A percentile compares a stretch with the other conserved stretches of the same genome.
These are phyloP conservation scores for Trametes pubescens DNA, from an alignment of 1,284 basidiomycete genomes.

Conservation along the genomic window DNA sequence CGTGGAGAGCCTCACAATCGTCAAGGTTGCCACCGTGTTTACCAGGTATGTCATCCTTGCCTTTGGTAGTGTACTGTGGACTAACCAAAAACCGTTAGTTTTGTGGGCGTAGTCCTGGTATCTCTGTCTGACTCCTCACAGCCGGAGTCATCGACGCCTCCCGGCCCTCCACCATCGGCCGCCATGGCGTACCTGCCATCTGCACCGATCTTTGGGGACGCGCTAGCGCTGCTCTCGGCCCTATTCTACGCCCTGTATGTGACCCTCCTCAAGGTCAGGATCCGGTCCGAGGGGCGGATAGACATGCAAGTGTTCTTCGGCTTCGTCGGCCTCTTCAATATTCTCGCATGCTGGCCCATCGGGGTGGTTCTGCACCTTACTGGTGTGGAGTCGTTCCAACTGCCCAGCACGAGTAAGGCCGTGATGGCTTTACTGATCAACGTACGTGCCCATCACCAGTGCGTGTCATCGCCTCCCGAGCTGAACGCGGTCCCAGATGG, in stretches of 20 bases:
- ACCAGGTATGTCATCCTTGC: slow-evolving; percentile 65
- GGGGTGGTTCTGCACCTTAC: slow-evolving; percentile 83
- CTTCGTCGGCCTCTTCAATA: slow-evolving; percentile 92
- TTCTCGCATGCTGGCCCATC: slow-evolving; percentile 83
- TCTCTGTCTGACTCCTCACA: slow-evolving; percentile 77
- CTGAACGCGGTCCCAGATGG: slow-evolving; percentile 63
- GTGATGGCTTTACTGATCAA: slow-evolving; percentile 81
- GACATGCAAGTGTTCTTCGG: slow-evolving; percentile 96
- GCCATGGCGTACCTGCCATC: slow-evolving; percentile 24
- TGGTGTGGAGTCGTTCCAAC: slow-evolving; percentile 79
- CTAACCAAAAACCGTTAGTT: slow-evolving; percentile 55
- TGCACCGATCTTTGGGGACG: slow-evolving; percentile 71
- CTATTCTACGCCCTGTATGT: slow-evolving; percentile 94
- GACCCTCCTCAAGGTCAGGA: slow-evolving; percentile 88
- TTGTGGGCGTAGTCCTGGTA: slow-evolving; percentile 87
- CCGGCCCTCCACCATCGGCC: slow-evolving; percentile 13
- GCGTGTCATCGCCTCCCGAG: slow-evolving; percentile 3
- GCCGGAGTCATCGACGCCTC: slow-evolving; percentile 27
- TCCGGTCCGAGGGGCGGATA: slow-evolving; percentile 84
- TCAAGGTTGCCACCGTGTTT: slow-evolving; percentile 84
- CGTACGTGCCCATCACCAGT: slow-evolving; percentile 47
- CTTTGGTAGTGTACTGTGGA: neutral
- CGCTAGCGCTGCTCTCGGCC: slow-evolving; percentile 83
- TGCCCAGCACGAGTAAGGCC: slow-evolving; percentile 69
- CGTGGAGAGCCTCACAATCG: slow-evolving; percentile 81